Conservation (phyloP, 495 filamentous ascomycete genomes). For the Lineolata rhizophorae region DNA sequence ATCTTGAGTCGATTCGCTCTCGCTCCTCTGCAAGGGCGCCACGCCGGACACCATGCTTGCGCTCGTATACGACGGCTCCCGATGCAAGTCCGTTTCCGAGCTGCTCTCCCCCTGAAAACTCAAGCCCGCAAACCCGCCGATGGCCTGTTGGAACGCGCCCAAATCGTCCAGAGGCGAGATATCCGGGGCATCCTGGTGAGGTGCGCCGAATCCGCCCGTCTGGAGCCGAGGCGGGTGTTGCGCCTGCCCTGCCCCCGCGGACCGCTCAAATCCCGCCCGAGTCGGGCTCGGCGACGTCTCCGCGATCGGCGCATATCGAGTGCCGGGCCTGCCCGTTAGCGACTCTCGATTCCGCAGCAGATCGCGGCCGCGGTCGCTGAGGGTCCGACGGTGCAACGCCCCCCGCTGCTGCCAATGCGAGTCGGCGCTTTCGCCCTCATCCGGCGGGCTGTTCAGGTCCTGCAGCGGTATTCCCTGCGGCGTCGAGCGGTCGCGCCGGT, state of each 20-base stretch:
- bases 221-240: too few relatives aligned
- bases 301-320: conserved; percentile 28
- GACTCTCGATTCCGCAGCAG: conserved; percentile 11
- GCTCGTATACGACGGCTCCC: not conserved
- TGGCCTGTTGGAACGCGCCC: conserved; percentile 34
- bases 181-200: conserved; percentile 20
- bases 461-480: conserved; percentile 65
- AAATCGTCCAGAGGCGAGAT: conserved; percentile 24
- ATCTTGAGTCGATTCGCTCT: not conserved
- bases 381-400: conserved; percentile 15
- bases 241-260: conserved; percentile 5
- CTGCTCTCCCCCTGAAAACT: conserved; percentile 23
- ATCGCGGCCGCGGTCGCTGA: conserved; percentile 17
- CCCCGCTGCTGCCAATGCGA: conserved; percentile 10
- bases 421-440: conserved; percentile 17
- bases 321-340: conserved; percentile 8
- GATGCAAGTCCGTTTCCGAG: conserved; percentile 5
- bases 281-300: conserved; percentile 29
- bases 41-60: too few relatives aligned
- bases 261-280: conserved; percentile 1
- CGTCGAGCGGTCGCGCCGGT: conserved; percentile 25
- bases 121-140: conserved; percentile 35
- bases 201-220: too few relatives aligned
- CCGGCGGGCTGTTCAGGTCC: conserved; percentile 45
- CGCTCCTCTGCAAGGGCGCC: too few relatives aligned